Conservation (phyloP, 2,329 filamentous ascomycete genomes). For the Monilinia laxa region DNA sequence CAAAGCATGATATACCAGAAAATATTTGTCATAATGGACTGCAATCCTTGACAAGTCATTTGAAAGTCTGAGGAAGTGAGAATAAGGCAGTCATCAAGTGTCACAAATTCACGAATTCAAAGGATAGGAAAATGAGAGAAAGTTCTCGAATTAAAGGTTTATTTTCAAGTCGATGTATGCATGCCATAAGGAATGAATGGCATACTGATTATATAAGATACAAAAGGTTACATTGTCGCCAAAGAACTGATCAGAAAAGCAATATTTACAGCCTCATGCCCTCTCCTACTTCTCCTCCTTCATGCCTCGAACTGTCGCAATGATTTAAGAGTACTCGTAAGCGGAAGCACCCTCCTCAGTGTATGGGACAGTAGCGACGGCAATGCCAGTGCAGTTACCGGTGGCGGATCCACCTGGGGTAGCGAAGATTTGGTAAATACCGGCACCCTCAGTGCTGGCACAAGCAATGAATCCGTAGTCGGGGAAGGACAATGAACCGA, state of each 20-base stretch:
- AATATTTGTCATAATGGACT: too few species aligned
- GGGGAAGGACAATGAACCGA: constrained; percentile 3
- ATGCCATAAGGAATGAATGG: constrained; percentile 39
- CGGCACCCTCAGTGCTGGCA: neutral
- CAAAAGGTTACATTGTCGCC: constrained; percentile 4
- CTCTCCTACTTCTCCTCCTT: neutral
- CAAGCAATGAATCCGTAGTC: constrained; percentile 21
- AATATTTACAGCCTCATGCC: neutral
- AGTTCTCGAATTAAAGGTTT: neutral
- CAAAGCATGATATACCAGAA: too few species aligned
- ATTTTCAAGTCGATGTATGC: constrained; percentile 6
- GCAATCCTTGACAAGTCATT: too few species aligned
- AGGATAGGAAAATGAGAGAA: neutral
- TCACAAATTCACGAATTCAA: neutral
- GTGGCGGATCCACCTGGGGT: constrained; percentile 2
- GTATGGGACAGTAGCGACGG: neutral
- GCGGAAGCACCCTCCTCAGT: neutral
- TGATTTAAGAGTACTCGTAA: constrained; percentile 12
- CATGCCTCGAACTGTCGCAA: too few species aligned
- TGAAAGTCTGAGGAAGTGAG: too few species aligned
- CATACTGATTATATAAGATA: neutral
- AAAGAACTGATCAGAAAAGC: constrained; percentile 5
- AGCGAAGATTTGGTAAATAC: neutral
- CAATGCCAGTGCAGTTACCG: constrained; percentile 13
- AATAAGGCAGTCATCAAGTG: too few species aligned